Evolutionary conservation across 257 asterid genomes (phyloP).

Genomic region (Nemophila menziesii): DNA sequence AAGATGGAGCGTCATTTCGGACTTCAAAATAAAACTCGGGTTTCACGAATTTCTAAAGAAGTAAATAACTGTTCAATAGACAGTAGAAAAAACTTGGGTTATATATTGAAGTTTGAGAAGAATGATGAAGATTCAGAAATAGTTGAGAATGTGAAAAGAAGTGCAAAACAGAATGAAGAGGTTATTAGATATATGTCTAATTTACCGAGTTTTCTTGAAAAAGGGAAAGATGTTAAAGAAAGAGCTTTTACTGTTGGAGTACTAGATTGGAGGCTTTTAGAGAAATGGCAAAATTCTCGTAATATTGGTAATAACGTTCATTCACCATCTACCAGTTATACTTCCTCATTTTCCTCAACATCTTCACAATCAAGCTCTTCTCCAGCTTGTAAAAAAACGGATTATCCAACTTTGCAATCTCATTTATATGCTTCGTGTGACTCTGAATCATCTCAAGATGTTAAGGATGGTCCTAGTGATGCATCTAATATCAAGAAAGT

Average conservation of each 20-base stretch:
- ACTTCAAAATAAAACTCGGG: conserved; percentile 10
- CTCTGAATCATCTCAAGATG: conserved; percentile 14
- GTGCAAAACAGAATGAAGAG: conserved; percentile 34
- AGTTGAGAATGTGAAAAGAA: conserved; percentile 18
- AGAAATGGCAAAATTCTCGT: conserved; percentile 50
- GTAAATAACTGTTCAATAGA: conserved; percentile 11
- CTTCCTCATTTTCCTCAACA: conserved; percentile 23
- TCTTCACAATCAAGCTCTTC: conserved; percentile 29
- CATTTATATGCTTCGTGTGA: conserved; percentile 13
- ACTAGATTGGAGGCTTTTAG: conserved; percentile 60
- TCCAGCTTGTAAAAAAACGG: conserved; percentile 16
- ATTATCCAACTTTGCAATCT: conserved; percentile 13
- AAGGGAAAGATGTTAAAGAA: conserved; percentile 37
- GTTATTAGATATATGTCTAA: conserved; percentile 75
- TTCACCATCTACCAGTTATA: conserved; percentile 33
- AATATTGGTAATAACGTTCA: conserved; percentile 14
- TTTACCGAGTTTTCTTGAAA: conserved; percentile 58
- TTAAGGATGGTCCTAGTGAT: conserved; percentile 16
- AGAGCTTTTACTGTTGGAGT: conserved; percentile 62
- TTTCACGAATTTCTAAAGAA: conserved; percentile 11
- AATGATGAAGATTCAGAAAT: conserved; percentile 21
- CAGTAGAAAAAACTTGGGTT: conserved; percentile 37
- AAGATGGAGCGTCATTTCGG: conserved; percentile 28
- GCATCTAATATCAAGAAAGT: conserved; percentile 12
- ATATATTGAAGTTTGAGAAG: conserved; percentile 34